Percentiles rank a stretch among this genome's conserved stretches.
These are phyloP conservation scores for Spatholobus suberectus DNA, from an alignment of 306 rosid genomes.

Conservation along the genomic window DNA sequence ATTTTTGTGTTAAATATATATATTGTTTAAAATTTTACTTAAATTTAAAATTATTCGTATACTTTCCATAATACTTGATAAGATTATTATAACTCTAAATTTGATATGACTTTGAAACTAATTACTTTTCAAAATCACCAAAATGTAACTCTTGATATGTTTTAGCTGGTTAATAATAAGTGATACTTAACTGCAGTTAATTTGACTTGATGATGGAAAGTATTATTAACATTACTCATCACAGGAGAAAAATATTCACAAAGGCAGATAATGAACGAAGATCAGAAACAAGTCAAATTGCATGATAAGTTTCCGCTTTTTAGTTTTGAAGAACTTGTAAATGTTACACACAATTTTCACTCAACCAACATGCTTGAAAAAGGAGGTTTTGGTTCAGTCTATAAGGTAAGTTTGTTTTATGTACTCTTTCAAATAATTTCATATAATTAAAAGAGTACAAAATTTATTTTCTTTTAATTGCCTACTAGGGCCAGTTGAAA, in stretches of 20 bases:
- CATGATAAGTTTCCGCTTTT: conserved; percentile 13
- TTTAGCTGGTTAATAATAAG: neutral
- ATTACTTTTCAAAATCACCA: neutral
- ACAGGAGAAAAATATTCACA: neutral
- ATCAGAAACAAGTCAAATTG: neutral
- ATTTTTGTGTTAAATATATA: no score
- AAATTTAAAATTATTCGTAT: neutral
- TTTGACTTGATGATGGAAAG: neutral
- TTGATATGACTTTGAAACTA: neutral
- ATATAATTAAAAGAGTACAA: neutral
- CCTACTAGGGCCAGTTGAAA: conserved; percentile 14
- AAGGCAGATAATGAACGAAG: neutral
- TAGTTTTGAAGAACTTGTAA: conserved; percentile 32
- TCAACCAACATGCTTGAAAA: neutral
- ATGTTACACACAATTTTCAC: conserved; percentile 42
- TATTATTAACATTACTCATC: neutral
- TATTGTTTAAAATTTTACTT: neutral
- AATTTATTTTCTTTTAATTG: neutral
- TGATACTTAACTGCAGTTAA: neutral
- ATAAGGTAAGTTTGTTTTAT: neutral
- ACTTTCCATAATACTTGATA: neutral
- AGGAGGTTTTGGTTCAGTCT: conserved; percentile 40
- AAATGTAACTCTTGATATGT: no score
- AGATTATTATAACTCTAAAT: neutral
- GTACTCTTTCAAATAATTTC: neutral